Evolutionary conservation across 257 asterid species (phyloP).

Genomic region (Nicotiana undulata): DNA sequence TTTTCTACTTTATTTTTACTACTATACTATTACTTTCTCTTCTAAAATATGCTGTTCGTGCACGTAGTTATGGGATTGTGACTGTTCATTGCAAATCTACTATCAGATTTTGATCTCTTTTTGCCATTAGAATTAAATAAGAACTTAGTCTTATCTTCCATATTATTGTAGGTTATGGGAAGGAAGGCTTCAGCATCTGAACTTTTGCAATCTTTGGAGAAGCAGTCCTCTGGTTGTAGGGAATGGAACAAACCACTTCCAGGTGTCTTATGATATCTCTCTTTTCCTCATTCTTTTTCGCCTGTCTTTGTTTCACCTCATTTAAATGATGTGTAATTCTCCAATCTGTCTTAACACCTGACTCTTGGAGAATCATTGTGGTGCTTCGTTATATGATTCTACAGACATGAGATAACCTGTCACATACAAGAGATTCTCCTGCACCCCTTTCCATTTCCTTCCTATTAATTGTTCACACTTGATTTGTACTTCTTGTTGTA

Average conservation of each 20-base stretch:
- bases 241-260: conserved; percentile 10
- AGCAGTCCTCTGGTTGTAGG: conserved; percentile 12
- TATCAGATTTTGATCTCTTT: not conserved
- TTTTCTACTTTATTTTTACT: not conserved
- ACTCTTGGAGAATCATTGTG: not conserved
- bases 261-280: conserved; percentile 11
- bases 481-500: not conserved
- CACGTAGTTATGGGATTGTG: not conserved
- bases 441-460: not conserved
- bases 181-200: conserved; percentile 13
- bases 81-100: not conserved
- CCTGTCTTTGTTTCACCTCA: not conserved
- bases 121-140: not conserved
- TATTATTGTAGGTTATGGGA: conserved; percentile 20
- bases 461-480: not conserved
- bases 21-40: not conserved
- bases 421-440: not conserved
- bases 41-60: not conserved
- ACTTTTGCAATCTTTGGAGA: conserved; percentile 9
- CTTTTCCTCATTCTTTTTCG: not conserved
- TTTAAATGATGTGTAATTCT: not conserved
- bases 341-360: not conserved
- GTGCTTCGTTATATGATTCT: not conserved
- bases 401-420: not conserved
- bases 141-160: not conserved